Evolutionary conservation across 805 yeast species (phyloP), one percentile per base, ranked within the genome.

Genomic region (Cyberlindnera meyerae): DNA sequence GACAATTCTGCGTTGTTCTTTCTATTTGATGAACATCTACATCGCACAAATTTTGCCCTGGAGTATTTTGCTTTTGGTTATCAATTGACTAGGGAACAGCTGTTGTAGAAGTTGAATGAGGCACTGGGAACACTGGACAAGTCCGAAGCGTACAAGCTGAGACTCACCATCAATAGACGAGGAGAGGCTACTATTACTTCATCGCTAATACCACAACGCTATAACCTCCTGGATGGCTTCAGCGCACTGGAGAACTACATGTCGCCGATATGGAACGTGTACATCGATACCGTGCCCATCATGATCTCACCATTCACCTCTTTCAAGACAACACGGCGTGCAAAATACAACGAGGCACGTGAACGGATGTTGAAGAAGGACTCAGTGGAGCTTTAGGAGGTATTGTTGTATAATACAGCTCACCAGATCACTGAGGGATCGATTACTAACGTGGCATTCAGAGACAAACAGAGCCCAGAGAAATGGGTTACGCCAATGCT

Each of bases 401-500:
- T 87, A 13, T 65, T 90, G 4, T 49, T 90, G 3, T 70, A 73
- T 49, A 86, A 86, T 53, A 58, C 71, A 6, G 69, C 75, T 1
- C 68, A 68, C 7, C 74, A 75, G 39, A 53, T 87, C 12, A 73
- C 80, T 60, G 98, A 90, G 58, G 94, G 95, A 0, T 76, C 93
- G 3, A 79, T 87, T 13, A 78, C 93, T 11, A 86, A 82, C 49
- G 69, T 89, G 9, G 97, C 96, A 0, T 60, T 88, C 27, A 53
- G 48, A 27, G 52, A 48, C 12, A 33, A 38, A 3, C 25, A 37
- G 1, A 13, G 18, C 18, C 57, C 56, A 5, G 73, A 69, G 29
- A 54, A 57, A 18, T 93, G 95, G 90, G 61, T 79, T 4, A 90
- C 97, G 0, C 97, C 98, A 1, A 63, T 68, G n/a, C 63, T 88